These are phyloP conservation scores for Edaphochlamys debaryana DNA, from an alignment of 139 green algal genomes.

Conservation along the genomic window DNA sequence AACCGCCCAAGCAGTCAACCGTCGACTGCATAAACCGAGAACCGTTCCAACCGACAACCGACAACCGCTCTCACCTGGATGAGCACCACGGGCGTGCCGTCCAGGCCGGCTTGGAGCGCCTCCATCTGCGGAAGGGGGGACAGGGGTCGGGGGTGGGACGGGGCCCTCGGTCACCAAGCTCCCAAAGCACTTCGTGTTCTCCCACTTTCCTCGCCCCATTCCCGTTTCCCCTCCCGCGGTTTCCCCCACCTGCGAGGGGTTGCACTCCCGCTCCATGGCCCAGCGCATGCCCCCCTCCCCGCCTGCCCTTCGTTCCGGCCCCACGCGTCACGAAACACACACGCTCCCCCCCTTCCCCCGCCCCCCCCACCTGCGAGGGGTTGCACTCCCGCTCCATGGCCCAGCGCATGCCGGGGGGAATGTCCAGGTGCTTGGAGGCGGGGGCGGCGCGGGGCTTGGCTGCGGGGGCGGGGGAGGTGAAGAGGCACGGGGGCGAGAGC, in stretches of 20 bases:
- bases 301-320: too few relatives aligned
- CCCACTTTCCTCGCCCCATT: too few relatives aligned
- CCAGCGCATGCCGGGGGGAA: constrained; percentile 71
- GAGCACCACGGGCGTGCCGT: constrained; percentile 80
- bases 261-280: constrained; percentile 77
- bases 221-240: too few relatives aligned
- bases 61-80: constrained; percentile 82
- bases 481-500: too few relatives aligned
- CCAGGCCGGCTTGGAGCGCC: constrained; percentile 73
- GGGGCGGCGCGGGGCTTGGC: constrained; percentile 33
- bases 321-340: too few relatives aligned
- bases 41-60: not conserved
- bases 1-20: too few relatives aligned
- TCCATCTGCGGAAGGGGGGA: not conserved
- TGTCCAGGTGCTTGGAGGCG: constrained; percentile 68
- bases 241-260: constrained; percentile 66
- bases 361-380: constrained; percentile 59
- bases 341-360: too few relatives aligned
- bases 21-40: too few relatives aligned
- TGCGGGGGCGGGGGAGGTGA: not conserved
- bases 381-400: constrained; percentile 81
- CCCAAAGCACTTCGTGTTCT: too few relatives aligned
- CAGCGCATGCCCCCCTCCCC: constrained; percentile 75
- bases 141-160: too few relatives aligned
- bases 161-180: too few relatives aligned